A percentile compares a stretch with the other conserved stretches of the same genome.
Conservation (phyloP, 345 rosid species). For the Cardamine resedifolia region DNA sequence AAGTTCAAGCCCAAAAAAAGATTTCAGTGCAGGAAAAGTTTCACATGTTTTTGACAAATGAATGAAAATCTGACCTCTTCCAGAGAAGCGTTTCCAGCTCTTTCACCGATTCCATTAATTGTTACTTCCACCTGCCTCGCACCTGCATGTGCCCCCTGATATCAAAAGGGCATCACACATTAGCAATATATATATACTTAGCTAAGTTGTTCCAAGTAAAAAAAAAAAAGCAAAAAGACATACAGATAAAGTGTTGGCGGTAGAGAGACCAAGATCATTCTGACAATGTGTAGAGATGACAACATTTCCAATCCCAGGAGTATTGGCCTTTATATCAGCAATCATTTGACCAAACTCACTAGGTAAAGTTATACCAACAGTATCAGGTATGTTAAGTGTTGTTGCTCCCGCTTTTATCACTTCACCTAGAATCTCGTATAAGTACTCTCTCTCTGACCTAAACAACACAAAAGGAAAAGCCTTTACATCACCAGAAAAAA, state of each 20-base stretch:
- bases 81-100: conserved; percentile 98
- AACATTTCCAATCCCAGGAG: conserved; percentile 84
- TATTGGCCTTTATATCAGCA: conserved; percentile 84
- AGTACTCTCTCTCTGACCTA: conserved; percentile 85
- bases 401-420: conserved; percentile 97
- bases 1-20: neutral
- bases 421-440: conserved; percentile 83
- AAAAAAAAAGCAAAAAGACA: neutral
- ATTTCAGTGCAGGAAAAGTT: neutral
- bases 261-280: conserved; percentile 99
- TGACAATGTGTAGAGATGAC: conserved; percentile 95
- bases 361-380: conserved; percentile 88
- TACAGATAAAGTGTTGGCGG: conserved; percentile 94
- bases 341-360: conserved; percentile 79
- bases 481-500: neutral
- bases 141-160: conserved; percentile 87
- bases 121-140: conserved; percentile 97
- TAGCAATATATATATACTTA: conserved; percentile 20
- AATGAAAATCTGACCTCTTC: conserved; percentile 68
- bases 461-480: neutral
- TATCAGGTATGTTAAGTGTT: conserved; percentile 90
- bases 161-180: conserved; percentile 26
- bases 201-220: neutral
- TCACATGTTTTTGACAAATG: neutral
- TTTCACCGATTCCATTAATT: conserved; percentile 95